Evolutionary conservation across 192 early-diverging fungal species (phyloP).

Genomic region (Paraglomus brasilianum): DNA sequence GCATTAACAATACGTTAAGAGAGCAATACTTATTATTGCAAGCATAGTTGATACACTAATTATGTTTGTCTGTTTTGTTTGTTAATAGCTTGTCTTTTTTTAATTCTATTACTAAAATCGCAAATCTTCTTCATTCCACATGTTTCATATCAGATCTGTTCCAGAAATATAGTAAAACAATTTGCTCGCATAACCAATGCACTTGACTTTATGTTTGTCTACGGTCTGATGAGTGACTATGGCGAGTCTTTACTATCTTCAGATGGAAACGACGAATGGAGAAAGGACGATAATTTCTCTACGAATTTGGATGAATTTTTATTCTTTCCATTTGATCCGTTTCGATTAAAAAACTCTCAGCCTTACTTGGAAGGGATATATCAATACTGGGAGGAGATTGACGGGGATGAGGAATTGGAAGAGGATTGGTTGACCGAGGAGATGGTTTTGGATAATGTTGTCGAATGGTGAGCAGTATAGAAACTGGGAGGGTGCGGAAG

Average conservation of each 20-base stretch:
- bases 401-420: conserved; percentile 56
- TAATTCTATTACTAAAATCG: not conserved
- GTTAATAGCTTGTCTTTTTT: not conserved
- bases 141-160: conserved; percentile 54
- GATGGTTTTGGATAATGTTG: too few species aligned
- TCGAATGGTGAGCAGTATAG: too few species aligned
- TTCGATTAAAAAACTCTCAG: conserved; percentile 69
- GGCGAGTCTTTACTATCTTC: conserved; percentile 42
- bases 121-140: not conserved
- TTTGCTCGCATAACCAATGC: conserved; percentile 81
- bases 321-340: conserved; percentile 96
- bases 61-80: conserved; percentile 1
- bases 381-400: conserved; percentile 72
- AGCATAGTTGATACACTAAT: not conserved
- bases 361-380: conserved; percentile 70
- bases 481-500: too few species aligned
- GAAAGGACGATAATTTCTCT: not conserved
- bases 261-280: not conserved
- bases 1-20: too few species aligned
- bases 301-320: conserved; percentile 40
- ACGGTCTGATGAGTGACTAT: conserved; percentile 71
- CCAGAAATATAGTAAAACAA: conserved; percentile 75
- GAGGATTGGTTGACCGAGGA: conserved; percentile 30
- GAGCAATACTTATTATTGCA: too few species aligned
- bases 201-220: conserved; percentile 85